A percentile compares a stretch with the other conserved stretches of the same genome.
Conservation (phyloP, 495 filamentous ascomycete genomes). For the Astrocystis sublimbata region DNA sequence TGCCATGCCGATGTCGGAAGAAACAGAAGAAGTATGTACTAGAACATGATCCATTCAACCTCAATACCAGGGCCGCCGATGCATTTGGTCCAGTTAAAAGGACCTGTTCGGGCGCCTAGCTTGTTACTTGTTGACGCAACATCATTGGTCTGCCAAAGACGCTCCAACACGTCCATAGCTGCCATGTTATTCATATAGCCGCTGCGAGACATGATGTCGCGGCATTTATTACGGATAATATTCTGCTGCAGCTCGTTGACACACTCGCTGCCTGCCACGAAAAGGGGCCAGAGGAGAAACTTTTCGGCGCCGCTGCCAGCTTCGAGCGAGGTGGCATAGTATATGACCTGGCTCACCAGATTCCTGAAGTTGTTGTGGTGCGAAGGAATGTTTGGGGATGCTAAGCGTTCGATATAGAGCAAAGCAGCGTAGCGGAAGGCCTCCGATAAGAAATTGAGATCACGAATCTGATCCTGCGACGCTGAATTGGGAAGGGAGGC, state of each 20-base stretch:
- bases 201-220: conserved; percentile 81
- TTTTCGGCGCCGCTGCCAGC: conserved; percentile 68
- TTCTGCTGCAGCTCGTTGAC: conserved; percentile 77
- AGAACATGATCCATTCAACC: conserved; percentile 89
- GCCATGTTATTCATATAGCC: conserved; percentile 92
- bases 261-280: conserved; percentile 88
- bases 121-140: conserved; percentile 44
- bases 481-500: conserved; percentile 45
- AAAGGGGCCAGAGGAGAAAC: conserved; percentile 92
- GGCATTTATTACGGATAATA: conserved; percentile 75
- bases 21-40: conserved; percentile 15
- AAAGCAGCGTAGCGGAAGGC: conserved; percentile 87
- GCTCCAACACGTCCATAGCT: conserved; percentile 81
- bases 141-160: conserved; percentile 67
- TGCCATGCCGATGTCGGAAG: neutral
- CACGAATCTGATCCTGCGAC: conserved; percentile 50
- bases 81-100: conserved; percentile 74
- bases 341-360: conserved; percentile 76
- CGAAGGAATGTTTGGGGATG: conserved; percentile 72
- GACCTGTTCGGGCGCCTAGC: conserved; percentile 39
- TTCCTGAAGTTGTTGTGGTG: conserved; percentile 78
- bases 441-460: conserved; percentile 69
- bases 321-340: conserved; percentile 76
- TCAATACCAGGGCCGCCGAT: conserved; percentile 68
- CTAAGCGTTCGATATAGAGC: conserved; percentile 88